phyloP scores from a whole-genome alignment of 2,329 filamentous ascomycete species.

The Capronia coronata region DNA sequence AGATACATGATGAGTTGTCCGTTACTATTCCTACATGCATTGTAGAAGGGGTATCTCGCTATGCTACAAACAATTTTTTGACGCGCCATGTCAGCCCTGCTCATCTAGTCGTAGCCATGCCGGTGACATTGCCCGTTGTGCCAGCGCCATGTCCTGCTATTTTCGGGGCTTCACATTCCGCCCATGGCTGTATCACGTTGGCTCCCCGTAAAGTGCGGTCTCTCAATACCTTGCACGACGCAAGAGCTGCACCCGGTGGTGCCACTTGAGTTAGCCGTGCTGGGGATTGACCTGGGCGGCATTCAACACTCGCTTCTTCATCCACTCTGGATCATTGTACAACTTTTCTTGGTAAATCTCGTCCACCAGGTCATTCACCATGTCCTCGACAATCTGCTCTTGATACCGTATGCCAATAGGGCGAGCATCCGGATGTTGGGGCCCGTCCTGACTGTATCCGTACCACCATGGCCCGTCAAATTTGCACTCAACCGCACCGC shows the following conservation, averaged over 20 bases:
- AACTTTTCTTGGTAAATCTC: constrained; percentile 60
- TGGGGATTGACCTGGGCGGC: constrained; percentile 19
- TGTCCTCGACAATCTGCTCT: constrained; percentile 91
- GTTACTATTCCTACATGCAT: constrained; percentile 12
- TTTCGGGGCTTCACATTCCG: not conserved
- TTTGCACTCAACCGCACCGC: constrained; percentile 85
- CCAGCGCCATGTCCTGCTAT: constrained; percentile 7
- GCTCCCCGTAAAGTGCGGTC: not conserved
- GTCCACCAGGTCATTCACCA: constrained; percentile 87
- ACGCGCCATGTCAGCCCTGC: not conserved
- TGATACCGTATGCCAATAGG: constrained; percentile 72
- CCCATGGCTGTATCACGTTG: not conserved
- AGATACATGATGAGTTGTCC: not conserved
- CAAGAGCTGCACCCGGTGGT: not conserved
- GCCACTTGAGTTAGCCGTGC: constrained; percentile 13
- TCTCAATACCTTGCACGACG: not conserved
- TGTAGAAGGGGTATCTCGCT: constrained; percentile 4
- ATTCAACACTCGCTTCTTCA: constrained; percentile 26
- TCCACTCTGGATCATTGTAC: constrained; percentile 24
- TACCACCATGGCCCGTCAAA: constrained; percentile 90
- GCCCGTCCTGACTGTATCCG: constrained; percentile 36
- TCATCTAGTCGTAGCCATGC: not conserved
- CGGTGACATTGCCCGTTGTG: not conserved
- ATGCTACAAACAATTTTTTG: constrained; percentile 3
- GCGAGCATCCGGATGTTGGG: constrained; percentile 34